A percentile compares a stretch with the other conserved stretches of the same genome.
phyloP scores from a whole-genome alignment of 2,329 filamentous ascomycete species.

The Penicillium sclerotigenum region DNA sequence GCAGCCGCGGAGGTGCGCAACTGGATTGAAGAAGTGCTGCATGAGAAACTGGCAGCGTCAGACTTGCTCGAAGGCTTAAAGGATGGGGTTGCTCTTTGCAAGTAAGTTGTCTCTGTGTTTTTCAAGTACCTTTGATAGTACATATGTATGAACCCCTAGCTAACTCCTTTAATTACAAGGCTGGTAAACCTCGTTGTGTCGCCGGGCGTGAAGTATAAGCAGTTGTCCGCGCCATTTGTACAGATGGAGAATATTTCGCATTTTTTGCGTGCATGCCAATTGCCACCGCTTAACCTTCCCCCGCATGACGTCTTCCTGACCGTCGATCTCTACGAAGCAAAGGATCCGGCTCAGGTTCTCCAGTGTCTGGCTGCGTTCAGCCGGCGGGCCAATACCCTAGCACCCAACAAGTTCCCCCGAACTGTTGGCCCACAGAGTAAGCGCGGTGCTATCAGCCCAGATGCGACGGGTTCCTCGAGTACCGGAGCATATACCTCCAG shows the following conservation, averaged over 20 bases:
- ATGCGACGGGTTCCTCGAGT: conserved; percentile 60
- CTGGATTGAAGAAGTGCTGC: conserved; percentile 83
- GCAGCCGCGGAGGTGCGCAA: conserved; percentile 78
- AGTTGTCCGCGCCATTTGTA: conserved; percentile 92
- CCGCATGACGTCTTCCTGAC: conserved; percentile 96
- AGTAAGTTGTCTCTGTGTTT: conserved; percentile 52
- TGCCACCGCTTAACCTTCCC: conserved; percentile 78
- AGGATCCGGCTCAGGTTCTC: conserved; percentile 92
- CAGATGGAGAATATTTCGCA: conserved; percentile 99
- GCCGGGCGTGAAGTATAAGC: conserved; percentile 83
- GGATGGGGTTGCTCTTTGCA: conserved; percentile 90
- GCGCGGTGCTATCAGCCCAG: conserved; percentile 60
- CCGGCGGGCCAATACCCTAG: conserved; percentile 71
- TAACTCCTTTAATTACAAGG: conserved; percentile 47
- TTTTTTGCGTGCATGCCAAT: conserved; percentile 85
- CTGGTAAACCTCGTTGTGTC: conserved; percentile 77
- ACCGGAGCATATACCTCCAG: conserved; percentile 50
- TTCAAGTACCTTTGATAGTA: background rate
- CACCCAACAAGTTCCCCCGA: conserved; percentile 69
- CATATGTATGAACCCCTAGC: conserved; percentile 14
- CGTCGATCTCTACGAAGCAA: conserved; percentile 91
- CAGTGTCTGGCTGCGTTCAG: conserved; percentile 93
- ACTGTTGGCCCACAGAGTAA: conserved; percentile 71
- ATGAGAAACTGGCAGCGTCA: conserved; percentile 65
- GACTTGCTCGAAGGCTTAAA: conserved; percentile 85